phyloP scores from a whole-genome alignment of 306 rosid genomes.

The Erythrophleum fordii region DNA sequence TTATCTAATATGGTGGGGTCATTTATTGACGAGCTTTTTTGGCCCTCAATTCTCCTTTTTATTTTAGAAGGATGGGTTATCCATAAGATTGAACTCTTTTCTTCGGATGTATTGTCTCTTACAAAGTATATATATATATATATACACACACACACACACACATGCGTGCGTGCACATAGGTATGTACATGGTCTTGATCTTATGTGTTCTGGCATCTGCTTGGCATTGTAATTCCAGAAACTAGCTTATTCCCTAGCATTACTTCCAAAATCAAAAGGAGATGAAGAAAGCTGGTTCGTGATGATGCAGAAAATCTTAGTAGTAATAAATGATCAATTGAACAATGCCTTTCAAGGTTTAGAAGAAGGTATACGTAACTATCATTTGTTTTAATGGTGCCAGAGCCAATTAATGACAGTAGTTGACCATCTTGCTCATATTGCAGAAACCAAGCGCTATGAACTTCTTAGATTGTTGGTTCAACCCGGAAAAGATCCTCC shows the following conservation, averaged over 20 bases:
- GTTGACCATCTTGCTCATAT: conserved; percentile 37
- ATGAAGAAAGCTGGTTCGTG: conserved; percentile 84
- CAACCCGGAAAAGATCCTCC: conserved; percentile 69
- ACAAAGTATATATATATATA: neutral
- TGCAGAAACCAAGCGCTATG: conserved; percentile 58
- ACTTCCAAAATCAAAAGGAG: conserved; percentile 87
- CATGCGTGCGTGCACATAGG: neutral
- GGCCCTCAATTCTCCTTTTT: neutral
- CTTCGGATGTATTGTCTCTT: conserved; percentile 24
- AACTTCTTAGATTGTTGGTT: conserved; percentile 58
- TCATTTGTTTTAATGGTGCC: conserved; percentile 23
- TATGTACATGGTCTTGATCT: conserved; percentile 29
- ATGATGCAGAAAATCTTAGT: conserved; percentile 73
- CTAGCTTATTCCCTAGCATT: conserved; percentile 76
- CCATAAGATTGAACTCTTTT: conserved; percentile 31
- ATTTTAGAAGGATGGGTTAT: conserved; percentile 24
- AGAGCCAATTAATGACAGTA: conserved; percentile 16
- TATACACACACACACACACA: neutral
- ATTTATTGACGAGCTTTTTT: neutral
- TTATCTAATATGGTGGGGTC: neutral
- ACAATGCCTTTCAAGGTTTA: conserved; percentile 75
- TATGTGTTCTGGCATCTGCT: conserved; percentile 31
- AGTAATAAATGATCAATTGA: conserved; percentile 63
- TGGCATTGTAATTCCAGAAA: conserved; percentile 65
- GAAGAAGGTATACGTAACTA: conserved; percentile 71